Evolutionary conservation across 352 stramenopile genomes (phyloP), one percentile per base, ranked within the genome.

Genomic region (Phytophthora syringae): DNA sequence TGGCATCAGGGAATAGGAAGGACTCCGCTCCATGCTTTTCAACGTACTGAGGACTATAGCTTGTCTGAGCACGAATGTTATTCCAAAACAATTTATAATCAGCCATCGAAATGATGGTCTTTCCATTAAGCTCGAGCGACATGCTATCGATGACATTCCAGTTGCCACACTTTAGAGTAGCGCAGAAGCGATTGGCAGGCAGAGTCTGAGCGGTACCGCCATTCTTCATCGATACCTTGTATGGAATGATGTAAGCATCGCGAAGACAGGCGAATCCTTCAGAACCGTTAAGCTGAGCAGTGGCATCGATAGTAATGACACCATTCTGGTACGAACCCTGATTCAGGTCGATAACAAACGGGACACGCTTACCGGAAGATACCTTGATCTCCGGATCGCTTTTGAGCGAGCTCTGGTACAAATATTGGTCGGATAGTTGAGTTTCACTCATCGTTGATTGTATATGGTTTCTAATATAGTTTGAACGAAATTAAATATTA

Each of bases 161-260:
- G 6, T 43, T 43, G 37, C 52, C 52, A 21, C 52, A 59, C n/a
- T 59, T 43, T 3, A 50, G 25, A 12, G 16, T 32, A 30, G 24
- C 24, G 7, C 37, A 59, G 22, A 39, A 43, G 6, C 52, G 22
- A 37, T 59, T 59, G 16, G 52, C 36, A n/a, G n/a, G n/a, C 2
- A 16, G 1, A 20, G 21, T 28, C 36, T 48, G 34, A 42, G 12
- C 22, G 16, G 37, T 42, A 32, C 11, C 11, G 42, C 20, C n/a
- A 27, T 66, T 57, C 20, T 61, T 60, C 54, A 65, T 60, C 9
- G 9, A 40, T 7, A 54, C 28, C 22, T 62, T 60, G 39, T 64
- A 65, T 22, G 60, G 42, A 22, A 65, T 54, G 2, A 52, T 70
- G 44, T 70, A 62, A 7, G 54, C 42, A 65, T 54, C 60, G 44